These are phyloP conservation scores for Aspergillus neoniger DNA, from an alignment of 2,329 filamentous ascomycete species.

Conservation along the genomic window DNA sequence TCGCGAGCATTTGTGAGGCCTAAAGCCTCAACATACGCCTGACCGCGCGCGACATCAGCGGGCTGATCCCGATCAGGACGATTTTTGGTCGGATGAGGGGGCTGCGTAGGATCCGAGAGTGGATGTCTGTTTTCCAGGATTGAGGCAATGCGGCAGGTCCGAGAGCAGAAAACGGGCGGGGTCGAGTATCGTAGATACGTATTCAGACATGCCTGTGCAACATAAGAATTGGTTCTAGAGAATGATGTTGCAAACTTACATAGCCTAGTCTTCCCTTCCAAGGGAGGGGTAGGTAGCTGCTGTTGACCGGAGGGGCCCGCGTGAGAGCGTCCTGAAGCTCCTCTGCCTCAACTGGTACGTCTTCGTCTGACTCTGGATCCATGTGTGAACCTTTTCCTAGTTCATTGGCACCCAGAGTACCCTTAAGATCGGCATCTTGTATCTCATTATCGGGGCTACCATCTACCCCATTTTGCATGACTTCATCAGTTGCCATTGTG, in stretches of 20 bases:
- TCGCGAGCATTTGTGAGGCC: conserved; percentile 82
- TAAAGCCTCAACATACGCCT: conserved; percentile 72
- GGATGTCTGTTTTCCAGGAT: conserved; percentile 88
- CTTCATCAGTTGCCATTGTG: background rate
- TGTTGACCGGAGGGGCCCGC: conserved; percentile 77
- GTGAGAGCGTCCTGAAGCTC: conserved; percentile 61
- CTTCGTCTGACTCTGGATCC: conserved; percentile 59
- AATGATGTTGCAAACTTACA: conserved; percentile 54
- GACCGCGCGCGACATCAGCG: conserved; percentile 66
- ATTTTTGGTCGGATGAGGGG: conserved; percentile 82
- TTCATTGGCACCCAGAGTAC: conserved; percentile 14
- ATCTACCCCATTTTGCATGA: conserved; percentile 1
- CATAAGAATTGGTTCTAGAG: conserved; percentile 5
- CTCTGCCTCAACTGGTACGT: conserved; percentile 54
- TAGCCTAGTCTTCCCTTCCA: conserved; percentile 91
- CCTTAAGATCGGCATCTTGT: background rate
- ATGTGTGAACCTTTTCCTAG: conserved; percentile 26
- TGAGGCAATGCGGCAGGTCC: conserved; percentile 86
- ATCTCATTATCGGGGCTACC: background rate
- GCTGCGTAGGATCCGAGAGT: conserved; percentile 70
- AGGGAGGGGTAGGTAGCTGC: conserved; percentile 77
- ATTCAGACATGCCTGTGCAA: conserved; percentile 74
- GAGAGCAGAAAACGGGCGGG: conserved; percentile 83
- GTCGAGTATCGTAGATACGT: conserved; percentile 83
- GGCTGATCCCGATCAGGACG: conserved; percentile 74